These are phyloP conservation scores for Cladosporium sp. DNA, from an alignment of 2,329 filamentous ascomycete species.

Conservation along the genomic window DNA sequence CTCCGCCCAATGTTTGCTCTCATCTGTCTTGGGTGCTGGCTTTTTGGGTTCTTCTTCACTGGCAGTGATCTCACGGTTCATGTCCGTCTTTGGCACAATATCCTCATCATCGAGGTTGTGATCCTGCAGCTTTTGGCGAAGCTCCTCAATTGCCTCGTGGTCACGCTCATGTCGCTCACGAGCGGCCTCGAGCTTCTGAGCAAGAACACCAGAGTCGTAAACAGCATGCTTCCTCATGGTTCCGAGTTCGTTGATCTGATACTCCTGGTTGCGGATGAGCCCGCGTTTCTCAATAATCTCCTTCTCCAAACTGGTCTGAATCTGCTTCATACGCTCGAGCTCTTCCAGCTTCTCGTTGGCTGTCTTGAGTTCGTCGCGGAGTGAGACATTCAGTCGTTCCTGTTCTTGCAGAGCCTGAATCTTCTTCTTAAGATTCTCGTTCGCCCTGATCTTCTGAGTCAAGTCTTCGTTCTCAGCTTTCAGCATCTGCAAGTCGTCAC, in stretches of 20 bases:
- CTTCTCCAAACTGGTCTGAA: conserved; percentile 49
- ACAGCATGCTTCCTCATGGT: conserved; percentile 51
- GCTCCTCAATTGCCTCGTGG: conserved; percentile 50
- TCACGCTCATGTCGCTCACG: conserved; percentile 51
- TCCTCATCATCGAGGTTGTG: conserved; percentile 39
- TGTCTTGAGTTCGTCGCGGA: conserved; percentile 49
- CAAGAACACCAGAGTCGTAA: conserved; percentile 50
- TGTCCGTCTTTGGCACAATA: conserved; percentile 23
- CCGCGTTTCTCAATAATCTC: conserved; percentile 55
- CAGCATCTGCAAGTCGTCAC: conserved; percentile 53
- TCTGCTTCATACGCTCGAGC: conserved; percentile 48
- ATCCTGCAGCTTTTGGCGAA: conserved; percentile 49
- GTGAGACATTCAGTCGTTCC: conserved; percentile 45
- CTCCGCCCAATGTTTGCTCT: conserved; percentile 35
- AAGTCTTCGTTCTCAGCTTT: conserved; percentile 53
- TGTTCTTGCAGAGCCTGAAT: conserved; percentile 54
- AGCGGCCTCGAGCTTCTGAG: conserved; percentile 51
- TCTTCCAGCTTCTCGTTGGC: conserved; percentile 49
- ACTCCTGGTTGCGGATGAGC: conserved; percentile 53
- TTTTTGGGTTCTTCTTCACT: conserved; percentile 23
- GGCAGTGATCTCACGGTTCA: conserved; percentile 25
- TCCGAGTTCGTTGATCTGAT: conserved; percentile 55
- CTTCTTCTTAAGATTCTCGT: conserved; percentile 57
- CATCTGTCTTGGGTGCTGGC: conserved; percentile 24
- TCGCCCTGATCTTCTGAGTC: conserved; percentile 51